A percentile compares a stretch with the other conserved stretches of the same genome.
phyloP scores from a whole-genome alignment of 176 grass and related monocot genomes.

The Aegilops umbellulata region DNA sequence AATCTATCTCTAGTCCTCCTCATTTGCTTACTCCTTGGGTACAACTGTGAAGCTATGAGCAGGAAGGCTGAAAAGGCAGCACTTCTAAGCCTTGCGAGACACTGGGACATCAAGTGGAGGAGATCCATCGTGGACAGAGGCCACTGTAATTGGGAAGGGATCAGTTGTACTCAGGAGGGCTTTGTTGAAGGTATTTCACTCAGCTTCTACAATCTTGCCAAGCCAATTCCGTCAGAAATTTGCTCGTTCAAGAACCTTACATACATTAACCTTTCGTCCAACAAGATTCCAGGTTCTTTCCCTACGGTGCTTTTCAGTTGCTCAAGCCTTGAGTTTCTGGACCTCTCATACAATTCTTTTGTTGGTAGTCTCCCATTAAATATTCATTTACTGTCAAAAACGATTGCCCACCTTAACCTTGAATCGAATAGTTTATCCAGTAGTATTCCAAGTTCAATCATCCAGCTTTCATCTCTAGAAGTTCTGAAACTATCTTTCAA shows the following conservation, averaged over 20 bases:
- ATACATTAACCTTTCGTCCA: background rate
- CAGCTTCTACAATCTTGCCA: rapidly evolving
- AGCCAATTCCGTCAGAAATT: background rate
- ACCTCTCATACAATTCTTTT: background rate
- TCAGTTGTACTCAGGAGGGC: background rate
- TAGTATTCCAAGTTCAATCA: background rate
- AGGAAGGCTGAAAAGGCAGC: background rate
- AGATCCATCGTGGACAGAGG: background rate
- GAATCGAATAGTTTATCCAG: background rate
- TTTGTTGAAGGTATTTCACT: background rate
- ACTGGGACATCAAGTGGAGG: background rate
- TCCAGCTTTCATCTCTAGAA: background rate
- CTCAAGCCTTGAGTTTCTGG: background rate
- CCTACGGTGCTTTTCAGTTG: background rate
- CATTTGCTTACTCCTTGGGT: background rate
- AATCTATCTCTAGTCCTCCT: background rate
- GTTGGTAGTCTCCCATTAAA: background rate
- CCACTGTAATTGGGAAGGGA: background rate
- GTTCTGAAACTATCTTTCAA: constrained; percentile 24
- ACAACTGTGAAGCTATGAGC: background rate
- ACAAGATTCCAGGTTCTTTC: background rate
- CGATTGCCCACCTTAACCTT: background rate
- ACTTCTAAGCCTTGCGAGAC: background rate
- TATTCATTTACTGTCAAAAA: background rate
- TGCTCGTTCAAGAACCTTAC: background rate